A percentile compares a stretch with the other conserved stretches of the same genome.
Conservation (phyloP, 2,329 filamentous ascomycete species). For the Monosporascus cannonballus region DNA sequence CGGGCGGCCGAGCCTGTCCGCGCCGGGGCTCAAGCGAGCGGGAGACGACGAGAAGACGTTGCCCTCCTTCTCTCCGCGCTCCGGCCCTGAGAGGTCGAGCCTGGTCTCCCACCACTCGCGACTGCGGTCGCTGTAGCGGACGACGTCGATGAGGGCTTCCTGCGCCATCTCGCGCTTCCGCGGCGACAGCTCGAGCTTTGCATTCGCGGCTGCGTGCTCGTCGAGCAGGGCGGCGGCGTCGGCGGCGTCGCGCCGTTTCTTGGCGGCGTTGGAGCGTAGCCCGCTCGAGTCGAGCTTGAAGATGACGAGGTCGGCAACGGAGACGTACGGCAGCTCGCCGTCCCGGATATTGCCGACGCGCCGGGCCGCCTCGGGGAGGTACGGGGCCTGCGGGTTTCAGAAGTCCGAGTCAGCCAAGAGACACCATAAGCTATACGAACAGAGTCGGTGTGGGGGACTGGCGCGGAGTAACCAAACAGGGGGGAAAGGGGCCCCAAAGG, state of each 20-base stretch:
- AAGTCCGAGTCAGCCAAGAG: too few species aligned
- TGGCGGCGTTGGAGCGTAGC: slow-evolving; percentile 11
- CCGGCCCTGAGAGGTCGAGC: background rate
- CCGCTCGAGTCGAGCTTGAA: slow-evolving; percentile 20
- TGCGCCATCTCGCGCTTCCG: slow-evolving; percentile 2
- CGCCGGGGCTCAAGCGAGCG: background rate
- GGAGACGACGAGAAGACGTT: background rate
- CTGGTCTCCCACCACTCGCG: background rate
- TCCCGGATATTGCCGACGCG: slow-evolving; percentile 12
- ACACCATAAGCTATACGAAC: too few species aligned
- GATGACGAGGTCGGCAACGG: slow-evolving; percentile 15
- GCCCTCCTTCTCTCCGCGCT: background rate
- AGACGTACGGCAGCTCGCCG: slow-evolving; percentile 19
- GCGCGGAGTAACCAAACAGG: background rate
- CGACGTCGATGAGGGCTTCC: background rate
- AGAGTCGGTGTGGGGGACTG: too few species aligned
- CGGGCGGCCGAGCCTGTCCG: slow-evolving; percentile 1
- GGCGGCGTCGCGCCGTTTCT: slow-evolving; percentile 15
- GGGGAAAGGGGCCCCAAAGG: background rate
- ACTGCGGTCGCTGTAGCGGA: background rate
- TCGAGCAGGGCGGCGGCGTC: slow-evolving; percentile 19
- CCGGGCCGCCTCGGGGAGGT: slow-evolving; percentile 14
- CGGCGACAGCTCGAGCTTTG: background rate
- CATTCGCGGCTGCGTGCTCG: background rate
- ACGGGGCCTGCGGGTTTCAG: slow-evolving; percentile 9